These are phyloP conservation scores for Hyphopichia khmerensis DNA, from an alignment of 1,139 yeast species.

Conservation along the genomic window DNA sequence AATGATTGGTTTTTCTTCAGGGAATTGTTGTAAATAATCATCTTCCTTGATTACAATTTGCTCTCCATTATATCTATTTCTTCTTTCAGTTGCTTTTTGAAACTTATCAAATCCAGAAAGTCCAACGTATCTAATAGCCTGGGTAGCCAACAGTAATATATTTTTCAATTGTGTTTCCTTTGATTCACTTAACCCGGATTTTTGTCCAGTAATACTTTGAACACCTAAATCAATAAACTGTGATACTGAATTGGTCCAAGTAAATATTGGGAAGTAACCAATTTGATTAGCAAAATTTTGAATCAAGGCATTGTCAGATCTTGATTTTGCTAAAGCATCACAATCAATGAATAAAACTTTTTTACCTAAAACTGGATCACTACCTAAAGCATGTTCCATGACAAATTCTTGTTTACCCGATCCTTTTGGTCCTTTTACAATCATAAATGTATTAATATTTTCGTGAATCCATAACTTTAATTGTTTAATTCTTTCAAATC, in stretches of 20 bases:
- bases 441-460: slow-evolving; percentile 77
- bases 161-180: slow-evolving; percentile 81
- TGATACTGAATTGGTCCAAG: slow-evolving; percentile 85
- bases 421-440: slow-evolving; percentile 91
- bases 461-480: slow-evolving; percentile 79
- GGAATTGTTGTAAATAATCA: slow-evolving; percentile 80
- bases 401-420: slow-evolving; percentile 87
- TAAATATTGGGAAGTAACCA: slow-evolving; percentile 91
- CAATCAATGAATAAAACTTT: slow-evolving; percentile 77
- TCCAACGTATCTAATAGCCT: slow-evolving; percentile 74
- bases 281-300: slow-evolving; percentile 68
- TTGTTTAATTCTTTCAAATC: slow-evolving; percentile 65
- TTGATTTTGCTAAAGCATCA: slow-evolving; percentile 66
- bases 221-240: slow-evolving; percentile 80
- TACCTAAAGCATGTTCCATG: slow-evolving; percentile 61
- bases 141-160: slow-evolving; percentile 72
- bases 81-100: slow-evolving; percentile 21
- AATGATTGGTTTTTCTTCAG: slow-evolving; percentile 83
- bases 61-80: slow-evolving; percentile 12
- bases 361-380: slow-evolving; percentile 38
- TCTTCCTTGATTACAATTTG: slow-evolving; percentile 56
- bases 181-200: slow-evolving; percentile 85
- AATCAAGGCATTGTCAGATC: slow-evolving; percentile 71
- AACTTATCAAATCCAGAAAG: slow-evolving; percentile 36
- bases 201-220: slow-evolving; percentile 91